A percentile compares a stretch with the other conserved stretches of the same genome.
Conservation (phyloP, 495 filamentous ascomycete species). For the Penicillium lividum region DNA sequence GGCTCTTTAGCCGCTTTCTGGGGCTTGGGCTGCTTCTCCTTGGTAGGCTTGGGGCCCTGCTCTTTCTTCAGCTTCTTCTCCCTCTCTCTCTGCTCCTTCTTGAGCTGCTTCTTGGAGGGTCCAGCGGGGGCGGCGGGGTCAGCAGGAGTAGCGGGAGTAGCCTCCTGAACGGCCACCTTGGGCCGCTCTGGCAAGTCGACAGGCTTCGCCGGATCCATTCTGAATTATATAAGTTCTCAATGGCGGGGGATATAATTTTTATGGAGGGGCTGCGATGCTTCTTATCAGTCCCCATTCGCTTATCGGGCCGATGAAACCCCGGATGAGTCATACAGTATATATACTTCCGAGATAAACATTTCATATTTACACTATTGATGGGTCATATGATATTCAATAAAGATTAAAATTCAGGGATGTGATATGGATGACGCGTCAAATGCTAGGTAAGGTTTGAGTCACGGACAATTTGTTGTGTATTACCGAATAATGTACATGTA, state of each 20-base stretch:
- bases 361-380: not conserved
- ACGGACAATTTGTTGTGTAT: not conserved
- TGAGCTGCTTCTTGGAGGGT: conserved; percentile 37
- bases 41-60: conserved; percentile 34
- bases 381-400: not conserved
- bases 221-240: conserved; percentile 13
- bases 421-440: not conserved
- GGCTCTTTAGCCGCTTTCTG: conserved; percentile 41
- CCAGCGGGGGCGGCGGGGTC: conserved; percentile 18
- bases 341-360: conserved; percentile 6
- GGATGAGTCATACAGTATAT: conserved; percentile 27
- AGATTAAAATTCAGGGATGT: not conserved
- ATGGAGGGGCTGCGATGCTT: conserved; percentile 28
- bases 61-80: conserved; percentile 64
- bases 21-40: conserved; percentile 34
- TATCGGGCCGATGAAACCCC: conserved; percentile 34
- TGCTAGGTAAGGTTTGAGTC: not conserved
- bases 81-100: conserved; percentile 65
- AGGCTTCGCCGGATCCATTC: conserved; percentile 35
- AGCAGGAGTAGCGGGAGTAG: conserved; percentile 12
- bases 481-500: conserved; percentile 15
- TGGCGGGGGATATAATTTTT: conserved; percentile 28
- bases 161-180: conserved; percentile 23
- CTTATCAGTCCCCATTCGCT: conserved; percentile 36
- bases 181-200: conserved; percentile 33